A percentile compares a stretch with the other conserved stretches of the same genome.
Conservation (phyloP, 108 stramenopile genomes). For the Mayamaea pseudoterrestris region DNA sequence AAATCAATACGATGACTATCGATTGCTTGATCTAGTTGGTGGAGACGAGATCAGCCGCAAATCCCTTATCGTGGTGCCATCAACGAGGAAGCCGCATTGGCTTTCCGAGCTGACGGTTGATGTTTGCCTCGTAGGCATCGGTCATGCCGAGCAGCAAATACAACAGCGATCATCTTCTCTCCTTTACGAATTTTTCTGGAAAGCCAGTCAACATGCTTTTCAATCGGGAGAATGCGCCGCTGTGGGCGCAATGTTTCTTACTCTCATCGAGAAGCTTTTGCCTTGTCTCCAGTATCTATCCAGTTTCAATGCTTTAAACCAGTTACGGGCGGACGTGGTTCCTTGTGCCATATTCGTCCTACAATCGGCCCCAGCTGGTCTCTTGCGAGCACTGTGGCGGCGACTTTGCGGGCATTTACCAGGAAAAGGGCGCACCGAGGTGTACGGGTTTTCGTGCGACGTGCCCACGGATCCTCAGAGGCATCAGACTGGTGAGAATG, state of each 20-base stretch:
- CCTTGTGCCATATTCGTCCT: conserved; percentile 65
- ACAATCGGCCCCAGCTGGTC: conserved; percentile 65
- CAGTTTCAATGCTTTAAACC: conserved; percentile 54
- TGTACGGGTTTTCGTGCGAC: conserved; percentile 37
- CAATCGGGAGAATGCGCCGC: conserved; percentile 40
- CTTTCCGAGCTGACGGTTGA: conserved; percentile 65
- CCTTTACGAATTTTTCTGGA: conserved; percentile 75
- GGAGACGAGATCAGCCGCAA: conserved; percentile 26
- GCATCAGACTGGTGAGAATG: not conserved
- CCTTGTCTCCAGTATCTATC: conserved; percentile 50
- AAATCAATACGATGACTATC: conserved; percentile 31
- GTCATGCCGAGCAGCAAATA: conserved; percentile 67
- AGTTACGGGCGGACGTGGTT: conserved; percentile 67
- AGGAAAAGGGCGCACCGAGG: conserved; percentile 40
- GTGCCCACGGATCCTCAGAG: not conserved
- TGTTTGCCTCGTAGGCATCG: conserved; percentile 65
- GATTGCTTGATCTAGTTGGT: conserved; percentile 26
- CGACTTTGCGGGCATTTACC: conserved; percentile 42
- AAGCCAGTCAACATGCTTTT: conserved; percentile 42
- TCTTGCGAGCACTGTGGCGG: conserved; percentile 69
- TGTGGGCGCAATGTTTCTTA: conserved; percentile 57
- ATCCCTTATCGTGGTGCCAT: conserved; percentile 14
- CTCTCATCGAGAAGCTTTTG: conserved; percentile 62
- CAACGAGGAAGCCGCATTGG: conserved; percentile 65
- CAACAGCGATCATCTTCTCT: conserved; percentile 69